A percentile compares a stretch with the other conserved stretches of the same genome.
phyloP scores from a whole-genome alignment of 441 rosid species.

The Arabidopsis lyrata region DNA sequence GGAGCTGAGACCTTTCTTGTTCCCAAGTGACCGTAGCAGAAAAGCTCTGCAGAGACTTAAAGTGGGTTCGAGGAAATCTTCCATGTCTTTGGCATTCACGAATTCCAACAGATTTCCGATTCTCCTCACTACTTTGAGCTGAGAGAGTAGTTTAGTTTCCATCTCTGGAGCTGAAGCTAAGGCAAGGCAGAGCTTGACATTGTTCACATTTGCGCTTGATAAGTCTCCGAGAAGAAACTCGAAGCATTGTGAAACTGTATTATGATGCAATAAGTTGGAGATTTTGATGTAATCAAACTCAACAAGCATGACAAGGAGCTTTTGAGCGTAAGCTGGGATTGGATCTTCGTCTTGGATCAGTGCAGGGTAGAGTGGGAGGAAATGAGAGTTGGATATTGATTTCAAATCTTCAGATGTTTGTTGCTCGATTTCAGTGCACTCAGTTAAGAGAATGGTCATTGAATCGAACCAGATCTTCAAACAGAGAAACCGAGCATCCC shows the following conservation, averaged over 20 bases:
- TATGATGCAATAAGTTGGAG: constrained; percentile 76
- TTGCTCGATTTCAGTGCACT: constrained; percentile 57
- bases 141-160: constrained; percentile 89
- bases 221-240: constrained; percentile 91
- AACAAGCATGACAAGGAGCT: constrained; percentile 92
- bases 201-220: constrained; percentile 88
- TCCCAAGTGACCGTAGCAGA: constrained; percentile 68
- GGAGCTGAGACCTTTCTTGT: constrained; percentile 52
- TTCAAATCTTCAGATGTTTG: constrained; percentile 66
- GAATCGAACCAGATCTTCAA: constrained; percentile 91
- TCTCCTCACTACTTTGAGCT: constrained; percentile 79
- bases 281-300: constrained; percentile 78
- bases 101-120: constrained; percentile 91
- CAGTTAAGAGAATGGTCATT: constrained; percentile 76
- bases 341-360: constrained; percentile 98
- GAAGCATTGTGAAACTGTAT: constrained; percentile 90
- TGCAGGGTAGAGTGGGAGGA: constrained; percentile 92
- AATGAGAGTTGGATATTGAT: constrained; percentile 77
- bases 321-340: constrained; percentile 95
- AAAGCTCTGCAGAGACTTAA: constrained; percentile 84
- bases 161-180: constrained; percentile 95
- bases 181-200: constrained; percentile 88
- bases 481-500: constrained; percentile 93
- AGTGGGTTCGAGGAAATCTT: constrained; percentile 92
- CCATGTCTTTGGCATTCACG: constrained; percentile 87